Evolutionary conservation across 768 basidiomycete species (phyloP), one percentile per base, ranked within the genome.

Genomic region (Rhodotorula taiwanensis): DNA sequence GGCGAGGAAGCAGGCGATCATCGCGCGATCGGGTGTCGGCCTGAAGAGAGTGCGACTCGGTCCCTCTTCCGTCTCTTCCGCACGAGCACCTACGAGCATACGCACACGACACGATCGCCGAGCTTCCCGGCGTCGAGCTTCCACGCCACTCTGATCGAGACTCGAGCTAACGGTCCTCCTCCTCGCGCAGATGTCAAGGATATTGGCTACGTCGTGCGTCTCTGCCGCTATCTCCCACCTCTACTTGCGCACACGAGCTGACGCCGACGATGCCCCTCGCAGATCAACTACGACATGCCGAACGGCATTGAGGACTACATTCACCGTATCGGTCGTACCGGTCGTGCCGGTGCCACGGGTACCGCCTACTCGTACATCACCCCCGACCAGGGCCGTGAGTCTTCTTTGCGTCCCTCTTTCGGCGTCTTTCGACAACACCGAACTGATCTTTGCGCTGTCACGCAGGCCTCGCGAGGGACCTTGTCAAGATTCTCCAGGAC

Each of bases 201-300:
- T 79, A 92, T 98, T 71, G 87, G 88, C 72, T 97, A 92, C 78
- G 92, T 97, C 69, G 90, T 98, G 62, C 51, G 60, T 72, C 48
- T 30, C 33, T 53, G 58, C 42, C 15, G 33, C 9, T 34, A 23
- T 23, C 20, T 39, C 36, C 41, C 18, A 28, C 34, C 9, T 21
- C 23, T 50, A 18, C 5, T 42, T 33, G 3, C 28, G n/a, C n/a
- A n/a, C n/a, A 15, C 18, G 31, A 21, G 11, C 59, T 30, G 34
- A 36, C 31, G 33, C 6, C 1, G 21, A 28, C 20, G 31, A 31
- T 27, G 4, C 28, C 2, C 39, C 50, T 4, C 30, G 25, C 58
- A 58, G 51, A 66, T 71, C 91, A 92, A 92, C 78, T 93, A 89
- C 76, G 93, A 97, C 76, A 95, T 98, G 80, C 92, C 93, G 1